A percentile compares a stretch with the other conserved stretches of the same genome.
Evolutionary conservation across 1,139 yeast species (phyloP).

Genomic region (Taphrina sp.): DNA sequence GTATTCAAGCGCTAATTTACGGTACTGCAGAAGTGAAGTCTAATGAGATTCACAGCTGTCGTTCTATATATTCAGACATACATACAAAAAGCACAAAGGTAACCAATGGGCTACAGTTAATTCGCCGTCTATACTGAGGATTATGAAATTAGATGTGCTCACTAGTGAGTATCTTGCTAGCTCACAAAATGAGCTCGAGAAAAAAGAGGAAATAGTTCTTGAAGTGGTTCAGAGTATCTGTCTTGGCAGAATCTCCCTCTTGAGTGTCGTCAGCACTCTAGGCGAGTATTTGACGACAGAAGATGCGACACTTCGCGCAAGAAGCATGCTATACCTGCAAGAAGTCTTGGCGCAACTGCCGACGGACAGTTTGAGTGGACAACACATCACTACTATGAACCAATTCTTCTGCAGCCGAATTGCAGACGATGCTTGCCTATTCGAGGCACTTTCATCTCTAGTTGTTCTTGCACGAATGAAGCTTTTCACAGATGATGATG

Average conservation of each 20-base stretch:
- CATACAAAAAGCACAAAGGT: no score
- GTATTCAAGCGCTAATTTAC: no score
- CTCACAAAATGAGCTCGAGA: no score
- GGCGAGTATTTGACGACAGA: conserved; percentile 69
- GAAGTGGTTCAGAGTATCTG: not conserved
- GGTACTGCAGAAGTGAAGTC: no score
- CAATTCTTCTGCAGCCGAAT: conserved; percentile 30
- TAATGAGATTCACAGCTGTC: no score
- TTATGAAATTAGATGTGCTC: no score
- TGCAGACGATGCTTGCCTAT: conserved; percentile 26
- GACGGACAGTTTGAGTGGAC: conserved; percentile 18
- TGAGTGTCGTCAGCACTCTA: conserved; percentile 55
- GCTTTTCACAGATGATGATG: conserved; percentile 18
- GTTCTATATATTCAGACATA: no score
- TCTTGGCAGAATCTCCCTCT: conserved; percentile 46
- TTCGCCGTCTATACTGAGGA: no score
- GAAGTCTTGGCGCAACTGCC: conserved; percentile 2
- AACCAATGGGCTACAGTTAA: no score
- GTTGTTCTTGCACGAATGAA: conserved; percentile 23
- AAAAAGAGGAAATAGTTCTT: not conserved
- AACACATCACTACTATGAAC: conserved; percentile 27
- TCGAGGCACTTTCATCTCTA: conserved; percentile 19
- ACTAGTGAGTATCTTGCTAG: no score
- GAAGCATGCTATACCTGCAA: conserved; percentile 36
- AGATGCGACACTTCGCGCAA: conserved; percentile 54